Evolutionary conservation across 1,139 yeast genomes (phyloP).

Genomic region (Yamadazyma conglobata): DNA sequence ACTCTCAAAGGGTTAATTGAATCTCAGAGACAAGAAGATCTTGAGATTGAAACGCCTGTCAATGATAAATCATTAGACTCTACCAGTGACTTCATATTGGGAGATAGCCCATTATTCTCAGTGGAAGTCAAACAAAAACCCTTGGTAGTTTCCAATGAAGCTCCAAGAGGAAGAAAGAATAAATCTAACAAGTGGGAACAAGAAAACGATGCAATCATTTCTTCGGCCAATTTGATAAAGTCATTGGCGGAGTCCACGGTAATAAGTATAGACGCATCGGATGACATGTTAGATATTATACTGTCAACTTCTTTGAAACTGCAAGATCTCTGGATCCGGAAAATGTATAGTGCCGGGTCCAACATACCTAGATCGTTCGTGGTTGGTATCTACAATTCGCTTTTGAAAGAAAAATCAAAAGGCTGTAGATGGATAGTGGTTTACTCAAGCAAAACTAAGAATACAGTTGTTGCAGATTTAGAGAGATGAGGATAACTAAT

Average conservation of each 20-base stretch:
- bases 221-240: constrained; percentile 53
- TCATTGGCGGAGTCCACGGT: constrained; percentile 64
- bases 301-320: constrained; percentile 69
- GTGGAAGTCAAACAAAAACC: constrained; percentile 56
- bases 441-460: constrained; percentile 70
- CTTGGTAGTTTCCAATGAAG: constrained; percentile 62
- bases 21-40: constrained; percentile 18
- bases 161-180: constrained; percentile 66
- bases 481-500: no score
- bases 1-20: constrained; percentile 46
- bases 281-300: constrained; percentile 82
- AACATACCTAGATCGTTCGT: constrained; percentile 73
- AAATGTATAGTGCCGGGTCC: constrained; percentile 64
- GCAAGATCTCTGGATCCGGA: constrained; percentile 86
- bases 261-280: constrained; percentile 71
- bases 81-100: constrained; percentile 15
- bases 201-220: constrained; percentile 68
- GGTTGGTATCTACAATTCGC: constrained; percentile 62
- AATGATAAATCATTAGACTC: constrained; percentile 5
- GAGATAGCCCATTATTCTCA: constrained; percentile 28
- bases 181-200: constrained; percentile 78
- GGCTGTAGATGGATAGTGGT: constrained; percentile 74
- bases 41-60: constrained; percentile 11
- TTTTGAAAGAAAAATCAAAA: constrained; percentile 67
- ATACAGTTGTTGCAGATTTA: constrained; percentile 63